Conservation (phyloP, 192 early-diverging fungal species). For the Obelidium mucronatum region DNA sequence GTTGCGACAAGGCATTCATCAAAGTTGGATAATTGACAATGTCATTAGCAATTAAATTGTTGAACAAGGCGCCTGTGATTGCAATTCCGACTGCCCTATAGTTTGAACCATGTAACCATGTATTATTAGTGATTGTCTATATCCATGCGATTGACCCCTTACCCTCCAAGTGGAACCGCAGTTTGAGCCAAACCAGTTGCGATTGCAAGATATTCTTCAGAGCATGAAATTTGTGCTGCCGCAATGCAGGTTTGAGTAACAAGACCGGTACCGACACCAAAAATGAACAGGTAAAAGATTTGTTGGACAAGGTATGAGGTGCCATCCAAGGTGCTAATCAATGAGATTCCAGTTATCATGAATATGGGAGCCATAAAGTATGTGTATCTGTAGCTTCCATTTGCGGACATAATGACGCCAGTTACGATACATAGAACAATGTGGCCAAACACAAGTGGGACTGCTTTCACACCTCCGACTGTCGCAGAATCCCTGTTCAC, state of each 20-base stretch:
- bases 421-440: constrained; percentile 69
- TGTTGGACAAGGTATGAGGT: constrained; percentile 56
- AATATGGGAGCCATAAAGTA: constrained; percentile 67
- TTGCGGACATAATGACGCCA: constrained; percentile 61
- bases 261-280: constrained; percentile 77
- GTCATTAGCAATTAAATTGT: constrained; percentile 53
- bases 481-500: constrained; percentile 78
- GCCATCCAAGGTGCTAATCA: constrained; percentile 68
- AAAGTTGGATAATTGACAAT: constrained; percentile 38
- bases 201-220: constrained; percentile 69
- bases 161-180: constrained; percentile 65
- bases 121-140: constrained; percentile 67
- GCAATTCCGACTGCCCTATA: constrained; percentile 72
- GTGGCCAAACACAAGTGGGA: constrained; percentile 80
- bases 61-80: constrained; percentile 65
- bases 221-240: constrained; percentile 73
- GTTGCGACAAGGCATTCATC: neutral
- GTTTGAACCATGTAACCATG: constrained; percentile 55
- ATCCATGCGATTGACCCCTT: too few species aligned
- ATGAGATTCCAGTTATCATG: constrained; percentile 67
- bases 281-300: constrained; percentile 70
- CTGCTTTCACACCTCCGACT: constrained; percentile 72
- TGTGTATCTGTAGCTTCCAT: constrained; percentile 43
- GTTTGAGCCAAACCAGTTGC: constrained; percentile 76
- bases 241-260: constrained; percentile 77